Conservation (phyloP, 768 basidiomycete genomes). For the Sutorius australiensis region DNA sequence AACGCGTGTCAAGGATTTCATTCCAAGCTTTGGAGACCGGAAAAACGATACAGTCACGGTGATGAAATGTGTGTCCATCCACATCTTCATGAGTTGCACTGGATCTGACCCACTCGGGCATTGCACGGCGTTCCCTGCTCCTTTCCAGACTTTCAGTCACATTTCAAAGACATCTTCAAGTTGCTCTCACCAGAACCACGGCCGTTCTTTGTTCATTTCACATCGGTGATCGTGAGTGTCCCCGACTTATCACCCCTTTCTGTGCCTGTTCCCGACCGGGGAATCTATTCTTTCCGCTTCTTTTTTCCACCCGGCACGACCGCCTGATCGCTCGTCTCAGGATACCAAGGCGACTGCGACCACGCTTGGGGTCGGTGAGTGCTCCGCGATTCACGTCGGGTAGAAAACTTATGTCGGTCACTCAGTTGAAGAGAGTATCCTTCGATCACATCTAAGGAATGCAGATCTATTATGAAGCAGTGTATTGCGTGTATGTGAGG, state of each 20-base stretch:
- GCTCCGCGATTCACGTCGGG: neutral
- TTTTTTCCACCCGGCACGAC: neutral
- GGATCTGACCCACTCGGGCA: slow-evolving; percentile 7
- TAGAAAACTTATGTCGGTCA: neutral
- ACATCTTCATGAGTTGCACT: neutral
- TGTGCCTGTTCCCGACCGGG: slow-evolving; percentile 5
- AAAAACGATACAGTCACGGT: slow-evolving; percentile 67
- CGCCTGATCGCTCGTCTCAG: slow-evolving; percentile 36
- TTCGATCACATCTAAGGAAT: slow-evolving; percentile 64
- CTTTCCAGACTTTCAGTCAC: slow-evolving; percentile 66
- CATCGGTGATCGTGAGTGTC: slow-evolving; percentile 68
- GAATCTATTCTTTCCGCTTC: neutral
- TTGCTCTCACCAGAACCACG: slow-evolving; percentile 60
- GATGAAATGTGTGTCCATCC: slow-evolving; percentile 55
- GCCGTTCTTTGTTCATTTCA: slow-evolving; percentile 69
- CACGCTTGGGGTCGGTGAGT: slow-evolving; percentile 64
- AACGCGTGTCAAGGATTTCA: slow-evolving; percentile 58
- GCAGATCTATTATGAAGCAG: slow-evolving; percentile 60
- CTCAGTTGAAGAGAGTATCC: slow-evolving; percentile 67
- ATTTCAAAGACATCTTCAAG: slow-evolving; percentile 72
- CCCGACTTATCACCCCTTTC: neutral
- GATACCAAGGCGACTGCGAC: slow-evolving; percentile 72
- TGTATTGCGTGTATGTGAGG: slow-evolving; percentile 1
- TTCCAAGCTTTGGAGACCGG: slow-evolving; percentile 71
- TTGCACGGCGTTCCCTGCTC: neutral